These are phyloP conservation scores for Exophiala phaeomuriformis DNA, from an alignment of 2,329 filamentous ascomycete species.

Conservation along the genomic window DNA sequence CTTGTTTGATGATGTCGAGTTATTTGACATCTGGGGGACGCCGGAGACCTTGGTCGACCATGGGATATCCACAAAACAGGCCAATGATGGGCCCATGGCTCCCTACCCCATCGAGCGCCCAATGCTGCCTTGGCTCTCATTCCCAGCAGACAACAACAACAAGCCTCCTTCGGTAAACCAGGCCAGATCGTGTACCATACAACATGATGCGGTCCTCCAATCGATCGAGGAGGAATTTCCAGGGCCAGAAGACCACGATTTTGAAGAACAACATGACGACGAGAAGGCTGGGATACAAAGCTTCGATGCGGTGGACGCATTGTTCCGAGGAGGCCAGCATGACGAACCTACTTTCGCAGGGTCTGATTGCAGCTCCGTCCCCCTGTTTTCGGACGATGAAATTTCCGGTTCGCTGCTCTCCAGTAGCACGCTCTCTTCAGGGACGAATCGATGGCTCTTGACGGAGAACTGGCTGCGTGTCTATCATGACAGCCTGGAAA, in stretches of 20 bases:
- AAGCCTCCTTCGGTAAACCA: background rate
- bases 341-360: background rate
- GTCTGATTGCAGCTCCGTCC: background rate
- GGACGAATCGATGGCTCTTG: slow-evolving; percentile 5
- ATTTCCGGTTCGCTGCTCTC: background rate
- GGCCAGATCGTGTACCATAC: background rate
- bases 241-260: background rate
- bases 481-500: slow-evolving; percentile 13
- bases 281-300: background rate
- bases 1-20: background rate
- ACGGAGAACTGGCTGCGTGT: slow-evolving; percentile 3
- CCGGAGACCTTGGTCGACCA: background rate
- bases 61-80: background rate
- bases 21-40: background rate
- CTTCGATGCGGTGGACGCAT: background rate
- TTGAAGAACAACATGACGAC: background rate
- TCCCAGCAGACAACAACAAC: background rate
- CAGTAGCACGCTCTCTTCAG: background rate
- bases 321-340: background rate
- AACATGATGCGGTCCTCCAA: background rate
- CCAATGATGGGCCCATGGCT: background rate
- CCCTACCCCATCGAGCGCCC: background rate
- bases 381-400: background rate
- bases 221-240: background rate
- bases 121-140: background rate